A percentile compares a stretch with the other conserved stretches of the same genome.
Conservation (phyloP, 805 yeast genomes). For the Ogataea pilisensis region DNA sequence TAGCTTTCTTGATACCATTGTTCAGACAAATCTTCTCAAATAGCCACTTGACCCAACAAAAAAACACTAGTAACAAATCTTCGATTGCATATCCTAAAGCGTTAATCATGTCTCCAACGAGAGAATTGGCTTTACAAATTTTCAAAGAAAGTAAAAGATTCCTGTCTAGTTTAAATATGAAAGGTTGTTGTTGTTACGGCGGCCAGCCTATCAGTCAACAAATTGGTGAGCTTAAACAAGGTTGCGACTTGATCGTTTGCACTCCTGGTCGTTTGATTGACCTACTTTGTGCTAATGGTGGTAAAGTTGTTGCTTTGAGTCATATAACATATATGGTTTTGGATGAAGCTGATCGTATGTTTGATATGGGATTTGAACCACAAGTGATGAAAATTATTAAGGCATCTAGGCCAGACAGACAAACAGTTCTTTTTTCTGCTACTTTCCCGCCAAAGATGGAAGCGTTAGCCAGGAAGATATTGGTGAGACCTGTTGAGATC, state of each 20-base stretch:
- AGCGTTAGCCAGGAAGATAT: slow-evolving; percentile 59
- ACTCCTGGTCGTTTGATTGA: slow-evolving; percentile 96
- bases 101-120: slow-evolving; percentile 80
- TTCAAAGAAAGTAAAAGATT: slow-evolving; percentile 61
- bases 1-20: slow-evolving; percentile 81
- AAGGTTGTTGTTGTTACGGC: slow-evolving; percentile 82
- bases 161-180: slow-evolving; percentile 42
- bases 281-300: slow-evolving; percentile 75
- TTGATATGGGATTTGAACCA: slow-evolving; percentile 96
- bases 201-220: slow-evolving; percentile 82
- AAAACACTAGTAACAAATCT: slow-evolving; percentile 32
- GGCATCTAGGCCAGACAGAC: slow-evolving; percentile 79
- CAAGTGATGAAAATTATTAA: slow-evolving; percentile 79
- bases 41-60: no score
- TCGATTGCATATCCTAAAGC: slow-evolving; percentile 75
- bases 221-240: slow-evolving; percentile 72
- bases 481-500: slow-evolving; percentile 67
- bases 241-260: slow-evolving; percentile 79
- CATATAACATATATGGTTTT: slow-evolving; percentile 79
- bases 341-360: slow-evolving; percentile 96
- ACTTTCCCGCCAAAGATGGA: slow-evolving; percentile 86
- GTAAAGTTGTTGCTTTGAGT: slow-evolving; percentile 63
- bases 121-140: slow-evolving; percentile 88
- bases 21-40: slow-evolving; percentile 81
- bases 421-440: slow-evolving; percentile 88